These are phyloP conservation scores for Arthrobotrys entomopaga DNA, from an alignment of 2,329 filamentous ascomycete genomes.

Conservation along the genomic window DNA sequence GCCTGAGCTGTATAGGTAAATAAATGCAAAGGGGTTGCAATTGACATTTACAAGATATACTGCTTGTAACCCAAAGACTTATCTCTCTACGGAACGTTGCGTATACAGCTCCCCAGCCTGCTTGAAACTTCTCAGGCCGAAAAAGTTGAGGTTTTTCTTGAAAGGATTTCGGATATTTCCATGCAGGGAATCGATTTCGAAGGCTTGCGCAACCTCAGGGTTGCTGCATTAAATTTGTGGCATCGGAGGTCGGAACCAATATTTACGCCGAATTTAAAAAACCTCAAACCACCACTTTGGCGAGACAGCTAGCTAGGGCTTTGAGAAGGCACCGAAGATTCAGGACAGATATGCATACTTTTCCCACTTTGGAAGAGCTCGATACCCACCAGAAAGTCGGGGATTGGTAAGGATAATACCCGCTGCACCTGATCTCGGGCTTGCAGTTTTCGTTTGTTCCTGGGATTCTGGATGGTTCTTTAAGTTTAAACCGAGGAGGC, in stretches of 20 bases:
- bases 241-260: slow-evolving; percentile 11
- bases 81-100: no score
- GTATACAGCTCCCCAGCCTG: no score
- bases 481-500: slow-evolving; percentile 1
- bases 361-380: neutral
- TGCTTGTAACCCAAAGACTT: no score
- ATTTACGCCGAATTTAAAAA: slow-evolving; percentile 8
- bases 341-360: slow-evolving; percentile 15
- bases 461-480: slow-evolving; percentile 30
- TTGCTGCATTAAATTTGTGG: neutral
- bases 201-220: neutral
- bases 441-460: neutral
- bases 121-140: no score
- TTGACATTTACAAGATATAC: no score
- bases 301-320: no score
- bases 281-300: neutral
- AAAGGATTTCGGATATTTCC: neutral
- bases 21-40: no score
- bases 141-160: no score
- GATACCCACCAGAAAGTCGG: no score
- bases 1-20: no score
- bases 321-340: neutral
- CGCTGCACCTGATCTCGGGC: no score
- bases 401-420: no score
- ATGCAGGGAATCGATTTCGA: neutral